These are phyloP conservation scores for Aulographum hederae DNA, from an alignment of 2,329 filamentous ascomycete species.

Conservation along the genomic window DNA sequence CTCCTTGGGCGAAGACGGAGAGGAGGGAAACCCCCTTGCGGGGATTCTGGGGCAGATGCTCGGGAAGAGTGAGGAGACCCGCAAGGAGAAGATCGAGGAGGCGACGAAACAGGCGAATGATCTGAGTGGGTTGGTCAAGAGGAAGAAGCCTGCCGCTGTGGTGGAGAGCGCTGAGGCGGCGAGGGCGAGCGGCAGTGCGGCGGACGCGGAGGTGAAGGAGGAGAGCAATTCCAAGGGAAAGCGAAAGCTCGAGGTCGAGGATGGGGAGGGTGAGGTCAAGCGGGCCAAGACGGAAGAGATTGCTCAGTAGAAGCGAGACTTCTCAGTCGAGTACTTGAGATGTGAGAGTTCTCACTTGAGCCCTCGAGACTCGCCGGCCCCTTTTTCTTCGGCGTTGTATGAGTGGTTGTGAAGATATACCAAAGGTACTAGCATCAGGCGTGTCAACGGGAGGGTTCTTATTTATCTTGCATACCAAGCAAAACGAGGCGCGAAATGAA, in stretches of 20 bases:
- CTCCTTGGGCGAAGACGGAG: constrained; percentile 26
- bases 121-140: constrained; percentile 55
- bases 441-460: no score
- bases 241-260: constrained; percentile 6
- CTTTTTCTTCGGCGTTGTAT: no score
- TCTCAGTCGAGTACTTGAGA: no score
- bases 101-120: constrained; percentile 59
- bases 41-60: constrained; percentile 46
- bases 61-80: constrained; percentile 41
- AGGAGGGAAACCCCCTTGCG: constrained; percentile 28
- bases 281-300: constrained; percentile 6
- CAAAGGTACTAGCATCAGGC: no score
- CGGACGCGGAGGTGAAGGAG: not conserved
- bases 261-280: constrained; percentile 5
- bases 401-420: no score
- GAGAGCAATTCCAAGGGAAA: constrained; percentile 3
- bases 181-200: not conserved
- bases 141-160: constrained; percentile 25
- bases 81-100: constrained; percentile 48
- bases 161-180: not conserved
- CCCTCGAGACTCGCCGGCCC: no score
- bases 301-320: no score
- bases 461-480: no score
- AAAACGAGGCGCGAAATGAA: no score
- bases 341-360: no score